Evolutionary conservation across 345 rosid species (phyloP).

Genomic region (Ceriops tagal): DNA sequence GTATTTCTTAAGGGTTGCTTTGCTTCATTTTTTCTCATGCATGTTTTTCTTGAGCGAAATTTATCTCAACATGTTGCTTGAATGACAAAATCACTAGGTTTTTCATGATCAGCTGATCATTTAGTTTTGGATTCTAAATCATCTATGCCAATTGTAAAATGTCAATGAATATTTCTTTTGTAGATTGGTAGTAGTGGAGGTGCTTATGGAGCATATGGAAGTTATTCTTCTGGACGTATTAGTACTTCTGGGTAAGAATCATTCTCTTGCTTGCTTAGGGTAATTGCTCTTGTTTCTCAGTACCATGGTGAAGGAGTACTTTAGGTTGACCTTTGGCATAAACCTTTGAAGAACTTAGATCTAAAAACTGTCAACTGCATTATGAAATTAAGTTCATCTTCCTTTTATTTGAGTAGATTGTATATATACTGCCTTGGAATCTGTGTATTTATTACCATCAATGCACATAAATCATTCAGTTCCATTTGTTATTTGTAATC

Average conservation of each 20-base stretch:
- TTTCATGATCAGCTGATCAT: not conserved
- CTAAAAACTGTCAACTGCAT: too few relatives aligned
- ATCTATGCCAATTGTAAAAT: not conserved
- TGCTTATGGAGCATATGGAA: constrained; percentile 83
- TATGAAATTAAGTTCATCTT: too few relatives aligned
- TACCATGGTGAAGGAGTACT: not conserved
- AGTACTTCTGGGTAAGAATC: constrained; percentile 72
- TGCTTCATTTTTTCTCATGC: not conserved
- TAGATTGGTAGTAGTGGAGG: constrained; percentile 70
- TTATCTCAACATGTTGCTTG: not conserved
- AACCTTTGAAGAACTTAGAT: too few relatives aligned
- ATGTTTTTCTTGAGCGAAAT: not conserved
- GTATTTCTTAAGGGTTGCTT: constrained; percentile 21
- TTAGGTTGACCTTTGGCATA: not conserved
- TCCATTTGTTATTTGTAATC: not conserved
- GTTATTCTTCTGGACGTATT: constrained; percentile 76
- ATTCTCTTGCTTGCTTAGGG: not conserved
- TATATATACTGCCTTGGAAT: not conserved
- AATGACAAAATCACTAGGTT: not conserved
- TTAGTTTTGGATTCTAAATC: not conserved
- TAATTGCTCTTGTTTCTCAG: not conserved
- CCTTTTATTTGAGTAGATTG: too few relatives aligned
- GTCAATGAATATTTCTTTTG: constrained; percentile 18
- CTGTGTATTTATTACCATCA: not conserved
- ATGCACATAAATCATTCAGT: not conserved